These are phyloP conservation scores for Umbelopsis sp. DNA, from an alignment of 192 early-diverging fungal species.

Conservation along the genomic window DNA sequence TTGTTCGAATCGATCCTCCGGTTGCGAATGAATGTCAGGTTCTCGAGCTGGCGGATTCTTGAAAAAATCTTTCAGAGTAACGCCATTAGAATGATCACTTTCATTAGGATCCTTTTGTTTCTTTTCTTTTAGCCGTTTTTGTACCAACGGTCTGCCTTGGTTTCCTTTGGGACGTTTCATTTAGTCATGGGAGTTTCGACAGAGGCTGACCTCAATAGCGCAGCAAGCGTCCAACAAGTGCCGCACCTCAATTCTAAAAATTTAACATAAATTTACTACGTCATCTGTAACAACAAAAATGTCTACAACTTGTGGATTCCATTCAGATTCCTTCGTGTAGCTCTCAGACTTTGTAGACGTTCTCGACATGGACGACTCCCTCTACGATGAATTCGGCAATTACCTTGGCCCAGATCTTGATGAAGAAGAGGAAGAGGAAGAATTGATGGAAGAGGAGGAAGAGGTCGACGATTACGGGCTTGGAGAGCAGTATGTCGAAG, in stretches of 20 bases:
- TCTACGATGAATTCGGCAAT: slow-evolving; percentile 96
- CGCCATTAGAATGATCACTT: neutral
- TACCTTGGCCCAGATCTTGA: slow-evolving; percentile 97
- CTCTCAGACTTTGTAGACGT: neutral
- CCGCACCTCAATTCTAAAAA: neutral
- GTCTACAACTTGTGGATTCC: neutral
- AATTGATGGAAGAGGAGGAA: slow-evolving; percentile 53
- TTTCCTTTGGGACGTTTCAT: slow-evolving; percentile 7
- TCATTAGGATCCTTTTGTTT: neutral
- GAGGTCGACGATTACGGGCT: slow-evolving; percentile 40
- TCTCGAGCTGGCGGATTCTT: slow-evolving; percentile 4
- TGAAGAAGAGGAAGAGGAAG: slow-evolving; percentile 64
- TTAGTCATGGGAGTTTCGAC: neutral
- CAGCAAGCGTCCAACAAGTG: neutral
- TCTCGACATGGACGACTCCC: slow-evolving; percentile 67
- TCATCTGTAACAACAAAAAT: slow-evolving; percentile 5
- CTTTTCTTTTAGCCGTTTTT: slow-evolving; percentile 8
- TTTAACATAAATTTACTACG: neutral
- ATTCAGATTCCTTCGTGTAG: neutral
- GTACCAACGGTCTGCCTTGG: neutral
- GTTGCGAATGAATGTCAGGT: neutral
- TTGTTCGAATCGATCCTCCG: neutral
- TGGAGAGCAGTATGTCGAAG: slow-evolving; percentile 27
- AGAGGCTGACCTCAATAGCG: neutral
- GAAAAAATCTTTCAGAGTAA: slow-evolving; percentile 7